Percentiles rank a stretch among this genome's conserved stretches.
phyloP scores from a whole-genome alignment of 352 stramenopile genomes.

The Hyaloperonospora brassicae region DNA sequence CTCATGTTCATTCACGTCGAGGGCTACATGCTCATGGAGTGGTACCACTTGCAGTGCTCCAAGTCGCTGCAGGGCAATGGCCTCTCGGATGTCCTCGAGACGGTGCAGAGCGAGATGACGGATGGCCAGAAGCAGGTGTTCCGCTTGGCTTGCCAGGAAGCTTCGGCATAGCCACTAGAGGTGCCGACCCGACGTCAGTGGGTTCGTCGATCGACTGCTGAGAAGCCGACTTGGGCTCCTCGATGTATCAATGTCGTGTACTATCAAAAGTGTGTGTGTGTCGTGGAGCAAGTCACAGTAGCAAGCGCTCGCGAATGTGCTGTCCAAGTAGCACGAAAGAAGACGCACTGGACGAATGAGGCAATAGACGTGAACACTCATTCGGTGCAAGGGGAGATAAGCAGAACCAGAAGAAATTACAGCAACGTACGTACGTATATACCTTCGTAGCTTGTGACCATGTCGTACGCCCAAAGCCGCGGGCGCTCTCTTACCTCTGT shows the following conservation, averaged over 20 bases:
- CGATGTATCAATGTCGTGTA: constrained; percentile 17
- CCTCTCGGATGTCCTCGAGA: constrained; percentile 45
- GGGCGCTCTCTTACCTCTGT: too few species aligned
- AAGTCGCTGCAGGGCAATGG: constrained; percentile 39
- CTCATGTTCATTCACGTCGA: constrained; percentile 84
- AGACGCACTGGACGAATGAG: too few species aligned
- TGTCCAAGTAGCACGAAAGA: too few species aligned
- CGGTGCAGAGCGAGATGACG: constrained; percentile 60
- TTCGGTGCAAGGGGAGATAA: too few species aligned
- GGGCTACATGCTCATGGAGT: constrained; percentile 85
- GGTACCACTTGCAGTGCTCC: constrained; percentile 67
- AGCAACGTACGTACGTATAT: too few species aligned
- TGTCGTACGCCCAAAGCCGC: too few species aligned
- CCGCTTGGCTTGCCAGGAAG: constrained; percentile 34
- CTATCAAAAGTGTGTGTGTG: constrained; percentile 10
- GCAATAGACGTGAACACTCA: too few species aligned
- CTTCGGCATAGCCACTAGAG: constrained; percentile 5
- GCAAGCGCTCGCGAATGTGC: constrained; percentile 10
- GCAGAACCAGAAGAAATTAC: too few species aligned
- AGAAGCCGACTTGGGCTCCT: not conserved
- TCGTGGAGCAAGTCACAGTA: constrained; percentile 10
- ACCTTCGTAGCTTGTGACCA: too few species aligned
- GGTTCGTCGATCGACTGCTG: not conserved
- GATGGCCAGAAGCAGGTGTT: constrained; percentile 46
- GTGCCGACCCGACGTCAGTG: not conserved